A percentile compares a stretch with the other conserved stretches of the same genome.
Conservation (phyloP, 148 eudicot genomes). For the Fagopyrum tataricum region DNA sequence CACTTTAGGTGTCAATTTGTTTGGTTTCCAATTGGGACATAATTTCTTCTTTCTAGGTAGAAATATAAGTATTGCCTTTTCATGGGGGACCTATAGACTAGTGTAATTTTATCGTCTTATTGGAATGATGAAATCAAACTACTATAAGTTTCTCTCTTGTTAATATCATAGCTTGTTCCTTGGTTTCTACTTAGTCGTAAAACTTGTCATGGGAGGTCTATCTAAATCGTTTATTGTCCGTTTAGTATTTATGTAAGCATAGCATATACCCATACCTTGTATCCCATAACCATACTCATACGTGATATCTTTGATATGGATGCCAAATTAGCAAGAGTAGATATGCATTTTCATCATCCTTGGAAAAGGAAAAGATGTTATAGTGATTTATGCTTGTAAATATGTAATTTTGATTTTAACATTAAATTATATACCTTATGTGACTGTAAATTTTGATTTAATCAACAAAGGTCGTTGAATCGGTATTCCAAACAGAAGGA, state of each 20-base stretch:
- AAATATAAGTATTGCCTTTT: neutral
- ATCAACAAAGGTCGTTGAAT: neutral
- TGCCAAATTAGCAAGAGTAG: neutral
- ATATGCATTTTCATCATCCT: neutral
- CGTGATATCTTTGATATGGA: neutral
- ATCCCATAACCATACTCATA: neutral
- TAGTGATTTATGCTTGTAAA: neutral
- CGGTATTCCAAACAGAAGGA: neutral
- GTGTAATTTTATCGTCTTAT: neutral
- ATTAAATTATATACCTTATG: neutral
- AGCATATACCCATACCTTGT: no score
- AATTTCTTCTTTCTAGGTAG: neutral
- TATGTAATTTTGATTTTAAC: neutral
- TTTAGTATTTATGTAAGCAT: no score
- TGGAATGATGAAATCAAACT: neutral
- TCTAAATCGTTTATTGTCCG: neutral
- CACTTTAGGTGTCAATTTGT: neutral
- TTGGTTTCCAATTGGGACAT: neutral
- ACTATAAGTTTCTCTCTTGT: neutral
- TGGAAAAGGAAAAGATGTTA: neutral
- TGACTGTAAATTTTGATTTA: neutral
- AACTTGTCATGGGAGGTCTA: neutral
- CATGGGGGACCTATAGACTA: neutral
- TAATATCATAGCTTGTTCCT: neutral
- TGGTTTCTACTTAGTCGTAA: neutral